Evolutionary conservation across 345 rosid species (phyloP).

Genomic region (Brassica rapa): DNA sequence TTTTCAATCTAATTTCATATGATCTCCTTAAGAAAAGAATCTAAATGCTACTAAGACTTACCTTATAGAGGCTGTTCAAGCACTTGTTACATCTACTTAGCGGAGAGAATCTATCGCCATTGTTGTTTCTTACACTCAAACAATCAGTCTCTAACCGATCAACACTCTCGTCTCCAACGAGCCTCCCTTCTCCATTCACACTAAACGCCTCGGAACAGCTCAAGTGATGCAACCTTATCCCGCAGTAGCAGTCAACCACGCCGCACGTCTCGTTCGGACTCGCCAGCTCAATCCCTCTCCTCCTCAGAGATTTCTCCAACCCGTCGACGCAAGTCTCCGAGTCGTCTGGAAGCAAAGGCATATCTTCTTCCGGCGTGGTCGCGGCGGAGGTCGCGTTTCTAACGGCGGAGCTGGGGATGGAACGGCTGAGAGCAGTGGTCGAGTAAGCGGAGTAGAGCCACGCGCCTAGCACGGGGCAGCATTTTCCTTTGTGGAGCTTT

Average conservation of each 20-base stretch:
- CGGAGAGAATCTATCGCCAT: constrained; percentile 58
- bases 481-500: constrained; percentile 57
- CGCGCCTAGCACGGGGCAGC: constrained; percentile 91
- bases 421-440: constrained; percentile 57
- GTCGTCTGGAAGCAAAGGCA: constrained; percentile 90
- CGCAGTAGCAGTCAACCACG: constrained; percentile 83
- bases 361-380: constrained; percentile 48
- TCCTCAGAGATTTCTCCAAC: constrained; percentile 65
- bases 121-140: constrained; percentile 47
- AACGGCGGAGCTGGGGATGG: constrained; percentile 29
- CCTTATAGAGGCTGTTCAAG: constrained; percentile 68
- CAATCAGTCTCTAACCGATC: constrained; percentile 71
- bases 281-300: constrained; percentile 61
- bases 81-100: constrained; percentile 80
- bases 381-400: constrained; percentile 21
- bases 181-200: constrained; percentile 51
- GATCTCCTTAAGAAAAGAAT: neutral
- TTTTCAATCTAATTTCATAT: neutral
- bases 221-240: constrained; percentile 75
- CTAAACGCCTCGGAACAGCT: constrained; percentile 73
- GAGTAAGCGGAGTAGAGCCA: constrained; percentile 92
- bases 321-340: constrained; percentile 90
- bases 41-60: neutral
- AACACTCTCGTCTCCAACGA: constrained; percentile 65
- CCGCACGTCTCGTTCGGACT: constrained; percentile 85